Percentiles rank a stretch among this genome's conserved stretches.
Conservation (phyloP, 805 yeast genomes). For the Cyberlindnera xishuangbannaensis region DNA sequence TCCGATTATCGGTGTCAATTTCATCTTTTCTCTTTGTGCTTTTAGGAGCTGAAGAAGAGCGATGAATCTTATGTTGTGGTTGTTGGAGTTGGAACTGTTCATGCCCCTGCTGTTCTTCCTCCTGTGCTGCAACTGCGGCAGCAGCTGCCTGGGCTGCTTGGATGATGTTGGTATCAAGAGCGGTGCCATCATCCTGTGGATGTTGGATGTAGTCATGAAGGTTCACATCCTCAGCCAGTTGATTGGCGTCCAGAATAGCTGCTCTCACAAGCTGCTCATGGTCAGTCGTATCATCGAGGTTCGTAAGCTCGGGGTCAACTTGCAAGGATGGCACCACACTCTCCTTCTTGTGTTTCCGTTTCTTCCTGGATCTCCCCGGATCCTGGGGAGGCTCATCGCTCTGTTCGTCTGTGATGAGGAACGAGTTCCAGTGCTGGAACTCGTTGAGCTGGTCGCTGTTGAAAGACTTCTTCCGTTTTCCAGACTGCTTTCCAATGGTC, state of each 20-base stretch:
- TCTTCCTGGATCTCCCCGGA: slow-evolving; percentile 7
- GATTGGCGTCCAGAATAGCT: slow-evolving; percentile 63
- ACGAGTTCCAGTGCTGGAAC: slow-evolving; percentile 26
- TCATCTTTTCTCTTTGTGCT: background rate
- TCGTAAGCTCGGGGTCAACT: slow-evolving; percentile 56
- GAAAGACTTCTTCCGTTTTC: slow-evolving; percentile 19
- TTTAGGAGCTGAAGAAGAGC: background rate
- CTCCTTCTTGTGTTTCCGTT: slow-evolving; percentile 6
- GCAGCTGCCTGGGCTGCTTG: slow-evolving; percentile 22
- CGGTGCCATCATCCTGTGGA: slow-evolving; percentile 20
- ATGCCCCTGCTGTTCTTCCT: too few relatives aligned
- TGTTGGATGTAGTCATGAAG: slow-evolving; percentile 26
- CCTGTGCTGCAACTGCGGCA: slow-evolving; percentile 21
- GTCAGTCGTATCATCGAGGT: slow-evolving; percentile 40
- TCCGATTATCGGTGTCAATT: too few relatives aligned
- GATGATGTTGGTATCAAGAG: slow-evolving; percentile 23
- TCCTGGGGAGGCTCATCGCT: slow-evolving; percentile 14
- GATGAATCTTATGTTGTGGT: slow-evolving; percentile 4
- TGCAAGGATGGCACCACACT: slow-evolving; percentile 13
- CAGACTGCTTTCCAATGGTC: slow-evolving; percentile 1
- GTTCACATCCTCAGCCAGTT: slow-evolving; percentile 44
- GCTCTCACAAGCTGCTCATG: slow-evolving; percentile 66
- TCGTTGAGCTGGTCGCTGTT: slow-evolving; percentile 21
- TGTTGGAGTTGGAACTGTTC: too few relatives aligned
- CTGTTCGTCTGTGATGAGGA: slow-evolving; percentile 22